Evolutionary conservation across 2,329 filamentous ascomycete genomes (phyloP).

Genomic region (Cercospora nicotianae): DNA sequence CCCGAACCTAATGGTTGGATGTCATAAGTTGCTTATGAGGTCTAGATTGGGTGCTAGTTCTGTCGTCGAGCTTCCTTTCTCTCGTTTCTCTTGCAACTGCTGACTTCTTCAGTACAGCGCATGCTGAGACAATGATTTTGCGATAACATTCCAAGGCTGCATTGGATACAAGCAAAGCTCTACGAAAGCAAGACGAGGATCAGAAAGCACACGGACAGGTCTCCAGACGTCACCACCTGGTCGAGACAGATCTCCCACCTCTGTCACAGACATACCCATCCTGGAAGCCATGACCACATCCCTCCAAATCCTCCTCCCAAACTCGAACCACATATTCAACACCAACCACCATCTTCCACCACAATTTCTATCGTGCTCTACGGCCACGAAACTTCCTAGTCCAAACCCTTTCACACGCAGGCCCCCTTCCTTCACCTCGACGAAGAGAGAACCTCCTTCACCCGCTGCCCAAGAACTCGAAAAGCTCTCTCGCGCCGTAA

Average conservation of each 20-base stretch:
- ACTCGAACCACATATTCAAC: not conserved
- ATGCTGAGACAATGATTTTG: not conserved
- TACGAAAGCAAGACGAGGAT: not conserved
- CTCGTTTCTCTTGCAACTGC: not conserved
- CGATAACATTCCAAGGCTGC: not conserved
- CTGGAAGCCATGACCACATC: not conserved
- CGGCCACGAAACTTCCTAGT: not conserved
- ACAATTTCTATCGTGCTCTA: not conserved
- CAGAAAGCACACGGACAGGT: not conserved
- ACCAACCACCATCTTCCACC: not conserved
- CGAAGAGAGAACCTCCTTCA: not conserved
- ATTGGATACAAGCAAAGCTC: not conserved
- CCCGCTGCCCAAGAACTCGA: conserved; percentile 10
- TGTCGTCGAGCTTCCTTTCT: not conserved
- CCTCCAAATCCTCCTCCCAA: not conserved
- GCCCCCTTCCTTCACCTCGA: not conserved
- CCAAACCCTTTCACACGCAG: not conserved
- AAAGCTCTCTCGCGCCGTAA: conserved; percentile 12
- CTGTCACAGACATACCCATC: not conserved
- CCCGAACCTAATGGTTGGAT: not conserved
- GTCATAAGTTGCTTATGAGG: not conserved
- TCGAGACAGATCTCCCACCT: not conserved
- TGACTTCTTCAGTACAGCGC: not conserved
- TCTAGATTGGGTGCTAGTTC: not conserved
- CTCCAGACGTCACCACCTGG: not conserved